Base-by-base conservation (phyloP, 2,329 filamentous ascomycete genomes). In the Hypoxylon sp. region DNA sequence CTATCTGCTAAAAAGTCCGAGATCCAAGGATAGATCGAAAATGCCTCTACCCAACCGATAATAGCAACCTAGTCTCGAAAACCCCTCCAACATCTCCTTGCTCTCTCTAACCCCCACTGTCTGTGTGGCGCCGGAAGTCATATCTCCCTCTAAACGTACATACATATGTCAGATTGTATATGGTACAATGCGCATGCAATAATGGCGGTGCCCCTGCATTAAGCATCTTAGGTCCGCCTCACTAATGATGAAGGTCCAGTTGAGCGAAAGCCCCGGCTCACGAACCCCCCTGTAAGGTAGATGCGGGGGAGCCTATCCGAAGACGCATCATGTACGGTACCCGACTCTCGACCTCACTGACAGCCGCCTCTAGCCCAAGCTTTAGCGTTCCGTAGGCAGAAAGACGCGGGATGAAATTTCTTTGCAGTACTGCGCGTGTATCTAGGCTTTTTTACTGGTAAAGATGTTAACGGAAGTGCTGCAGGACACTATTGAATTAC, bases 301-400 rank as follows among this genome's bases (percentile, higher is more conserved):
- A 66, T 69, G 67, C 63, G 67, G 67, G 66, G 59, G 42, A 52
- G 29, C 37, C 37, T 66, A 55, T 63, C 67, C 67, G 50, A 56
- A 24, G 37, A 31, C 13, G 59, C 48, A 44, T 55, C 46, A 57
- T 57, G 31, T 52, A 52, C 50, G 39, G 51, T 60, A 64, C 56
- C 46, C 52, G 48, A 48, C 31, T 57, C 46, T 31, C 39, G 48
- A 53, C 46, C 37, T 48, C n/a, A 29, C 61, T 51, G 55, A 60
- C 59, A 55, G 59, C 50, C 56, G 60, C 51, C 17, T 53, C 51
- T 59, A 46, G 57, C 51, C 54, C 48, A 46, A 56, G 22, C 26
- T 56, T 51, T 47, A 17, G 39, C 50, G 50, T 42, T 44, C 39
- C 39, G 19, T 39, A 62, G 50, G 37, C 59, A 26, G 52, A 8